Conservation (phyloP, 1,139 yeast genomes). For the Keqinozyma sinolaborantium region DNA sequence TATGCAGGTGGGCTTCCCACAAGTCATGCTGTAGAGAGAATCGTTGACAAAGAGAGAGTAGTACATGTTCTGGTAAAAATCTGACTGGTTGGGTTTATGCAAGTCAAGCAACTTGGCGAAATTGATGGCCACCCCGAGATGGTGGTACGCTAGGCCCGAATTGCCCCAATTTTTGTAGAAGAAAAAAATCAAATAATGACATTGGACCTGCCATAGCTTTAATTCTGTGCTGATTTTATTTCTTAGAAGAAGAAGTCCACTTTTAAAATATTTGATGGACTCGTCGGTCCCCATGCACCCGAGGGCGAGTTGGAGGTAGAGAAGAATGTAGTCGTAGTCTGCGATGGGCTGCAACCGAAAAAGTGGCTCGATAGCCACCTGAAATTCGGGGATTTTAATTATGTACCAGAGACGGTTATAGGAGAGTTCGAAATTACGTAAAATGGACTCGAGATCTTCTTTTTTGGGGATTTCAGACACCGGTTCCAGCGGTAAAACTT, state of each 20-base stretch:
- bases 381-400: slow-evolving; percentile 27
- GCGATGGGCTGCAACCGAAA: slow-evolving; percentile 2
- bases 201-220: slow-evolving; percentile 40
- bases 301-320: slow-evolving; percentile 6
- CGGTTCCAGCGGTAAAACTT: slow-evolving; percentile 4
- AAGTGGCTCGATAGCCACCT: slow-evolving; percentile 1
- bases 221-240: slow-evolving; percentile 19
- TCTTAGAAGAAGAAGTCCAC: slow-evolving; percentile 4
- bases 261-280: slow-evolving; percentile 4
- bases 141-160: slow-evolving; percentile 39
- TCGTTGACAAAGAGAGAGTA: slow-evolving; percentile 4
- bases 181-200: slow-evolving; percentile 32
- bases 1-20: slow-evolving; percentile 6
- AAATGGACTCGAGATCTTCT: slow-evolving; percentile 21
- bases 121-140: slow-evolving; percentile 22
- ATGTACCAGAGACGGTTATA: slow-evolving; percentile 33
- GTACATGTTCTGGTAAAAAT: neutral
- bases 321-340: slow-evolving; percentile 8
- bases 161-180: slow-evolving; percentile 36
- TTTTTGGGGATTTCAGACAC: slow-evolving; percentile 17
- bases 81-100: slow-evolving; percentile 7
- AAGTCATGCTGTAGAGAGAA: slow-evolving; percentile 3
- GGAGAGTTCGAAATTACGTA: slow-evolving; percentile 26
- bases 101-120: slow-evolving; percentile 23
- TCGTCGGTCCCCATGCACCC: neutral